Percentiles rank a stretch among this genome's conserved stretches.
phyloP scores from a whole-genome alignment of 306 rosid species.

The Ochetophila trinervis region DNA sequence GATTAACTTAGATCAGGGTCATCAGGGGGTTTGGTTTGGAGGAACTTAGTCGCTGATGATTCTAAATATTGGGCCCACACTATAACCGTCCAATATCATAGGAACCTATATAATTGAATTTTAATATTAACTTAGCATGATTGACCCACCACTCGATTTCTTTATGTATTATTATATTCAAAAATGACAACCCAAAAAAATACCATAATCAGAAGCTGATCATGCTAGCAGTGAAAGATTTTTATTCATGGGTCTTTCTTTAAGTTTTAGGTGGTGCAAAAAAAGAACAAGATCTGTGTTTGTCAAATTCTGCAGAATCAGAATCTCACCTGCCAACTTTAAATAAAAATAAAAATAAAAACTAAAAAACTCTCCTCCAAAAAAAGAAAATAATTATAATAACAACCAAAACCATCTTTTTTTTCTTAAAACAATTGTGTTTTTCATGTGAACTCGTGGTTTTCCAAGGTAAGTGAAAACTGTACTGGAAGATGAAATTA shows the following conservation, averaged over 20 bases:
- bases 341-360: not conserved
- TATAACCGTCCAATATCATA: not conserved
- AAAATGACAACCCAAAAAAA: not conserved
- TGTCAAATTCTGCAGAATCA: constrained; percentile 28
- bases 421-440: not conserved
- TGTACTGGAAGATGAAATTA: too few species aligned
- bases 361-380: not conserved
- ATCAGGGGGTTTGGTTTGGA: too few species aligned
- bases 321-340: constrained; percentile 37
- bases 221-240: not conserved
- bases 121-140: too few species aligned
- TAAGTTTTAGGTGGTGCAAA: not conserved
- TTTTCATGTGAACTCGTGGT: constrained; percentile 41
- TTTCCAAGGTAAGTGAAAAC: constrained; percentile 17
- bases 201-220: not conserved
- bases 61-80: too few species aligned
- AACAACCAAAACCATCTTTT: constrained; percentile 9
- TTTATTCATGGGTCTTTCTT: not conserved
- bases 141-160: too few species aligned
- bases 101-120: not conserved
- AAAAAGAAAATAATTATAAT: not conserved
- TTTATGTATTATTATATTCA: too few species aligned
- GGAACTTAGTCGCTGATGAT: too few species aligned
- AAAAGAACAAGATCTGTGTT: constrained; percentile 1
- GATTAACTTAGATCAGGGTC: too few species aligned